Percentiles rank a stretch among this genome's conserved stretches.
phyloP scores from a whole-genome alignment of 495 filamentous ascomycete species.

The Filosporella fistucella region DNA sequence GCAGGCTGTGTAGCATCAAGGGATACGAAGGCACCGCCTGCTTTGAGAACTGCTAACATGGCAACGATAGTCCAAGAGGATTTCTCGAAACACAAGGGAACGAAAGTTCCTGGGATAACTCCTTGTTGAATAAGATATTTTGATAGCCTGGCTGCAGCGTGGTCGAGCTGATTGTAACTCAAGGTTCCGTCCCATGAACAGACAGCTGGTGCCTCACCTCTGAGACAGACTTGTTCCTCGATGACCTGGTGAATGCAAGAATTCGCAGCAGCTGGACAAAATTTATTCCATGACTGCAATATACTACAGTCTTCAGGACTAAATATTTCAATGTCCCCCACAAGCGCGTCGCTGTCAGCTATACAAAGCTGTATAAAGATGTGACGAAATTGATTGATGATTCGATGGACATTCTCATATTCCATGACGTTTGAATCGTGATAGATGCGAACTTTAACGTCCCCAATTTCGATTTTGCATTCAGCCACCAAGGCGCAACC shows the following conservation, averaged over 20 bases:
- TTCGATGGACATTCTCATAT: neutral
- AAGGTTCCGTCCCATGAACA: conserved; percentile 31
- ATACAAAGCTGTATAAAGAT: neutral
- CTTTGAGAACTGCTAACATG: conserved; percentile 41
- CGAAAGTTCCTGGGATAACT: neutral
- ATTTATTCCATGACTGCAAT: conserved; percentile 1
- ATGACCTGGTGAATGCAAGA: conserved; percentile 45
- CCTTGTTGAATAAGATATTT: conserved; percentile 1
- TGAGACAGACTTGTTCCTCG: conserved; percentile 27
- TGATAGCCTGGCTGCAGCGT: neutral
- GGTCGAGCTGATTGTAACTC: conserved; percentile 23
- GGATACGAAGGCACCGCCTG: conserved; percentile 39
- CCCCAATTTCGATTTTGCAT: neutral
- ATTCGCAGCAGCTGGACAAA: conserved; percentile 18
- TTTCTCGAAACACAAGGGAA: conserved; percentile 35
- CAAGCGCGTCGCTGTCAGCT: neutral
- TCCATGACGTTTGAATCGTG: neutral
- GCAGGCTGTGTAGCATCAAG: conserved; percentile 31
- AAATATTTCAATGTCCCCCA: neutral
- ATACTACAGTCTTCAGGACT: neutral
- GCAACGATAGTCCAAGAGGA: conserved; percentile 37
- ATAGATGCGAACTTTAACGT: neutral
- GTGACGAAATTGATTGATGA: neutral
- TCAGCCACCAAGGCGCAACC: neutral
- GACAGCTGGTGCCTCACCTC: conserved; percentile 1